Percentiles rank a stretch among this genome's conserved stretches.
Evolutionary conservation across 108 stramenopile genomes (phyloP).

Genomic region (Stephanodiscus triporus): DNA sequence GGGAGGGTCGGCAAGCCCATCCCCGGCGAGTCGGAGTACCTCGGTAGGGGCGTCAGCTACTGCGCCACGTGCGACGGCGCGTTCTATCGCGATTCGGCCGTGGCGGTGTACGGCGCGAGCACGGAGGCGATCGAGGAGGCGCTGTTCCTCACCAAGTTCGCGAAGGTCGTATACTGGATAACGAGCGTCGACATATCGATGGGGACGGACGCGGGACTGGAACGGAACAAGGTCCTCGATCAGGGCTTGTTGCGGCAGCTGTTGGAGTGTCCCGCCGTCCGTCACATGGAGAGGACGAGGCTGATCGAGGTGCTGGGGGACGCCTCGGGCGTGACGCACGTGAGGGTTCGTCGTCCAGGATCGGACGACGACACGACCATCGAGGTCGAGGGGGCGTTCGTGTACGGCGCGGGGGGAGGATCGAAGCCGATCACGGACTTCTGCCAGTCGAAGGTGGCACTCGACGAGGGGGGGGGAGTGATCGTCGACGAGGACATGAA

Average conservation of each 20-base stretch:
- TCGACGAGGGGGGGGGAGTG: constrained; percentile 60
- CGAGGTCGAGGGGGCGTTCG: constrained; percentile 62
- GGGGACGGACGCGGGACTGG: constrained; percentile 12
- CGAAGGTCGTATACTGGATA: constrained; percentile 63
- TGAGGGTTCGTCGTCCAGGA: constrained; percentile 26
- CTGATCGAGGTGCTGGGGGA: constrained; percentile 56
- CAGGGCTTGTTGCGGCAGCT: constrained; percentile 34
- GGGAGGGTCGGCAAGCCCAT: constrained; percentile 26
- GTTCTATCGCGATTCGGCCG: constrained; percentile 39
- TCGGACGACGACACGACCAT: constrained; percentile 31
- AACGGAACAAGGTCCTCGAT: constrained; percentile 40
- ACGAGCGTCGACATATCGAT: constrained; percentile 28
- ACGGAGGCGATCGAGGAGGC: constrained; percentile 78
- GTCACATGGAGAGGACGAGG: constrained; percentile 43
- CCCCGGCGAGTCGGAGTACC: constrained; percentile 32
- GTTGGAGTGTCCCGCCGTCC: constrained; percentile 40
- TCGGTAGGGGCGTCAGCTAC: constrained; percentile 46
- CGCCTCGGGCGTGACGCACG: constrained; percentile 53
- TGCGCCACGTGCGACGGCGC: constrained; percentile 64
- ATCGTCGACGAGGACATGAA: constrained; percentile 61
- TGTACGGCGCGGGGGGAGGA: constrained; percentile 62
- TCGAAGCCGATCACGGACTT: constrained; percentile 74
- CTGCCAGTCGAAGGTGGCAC: constrained; percentile 41
- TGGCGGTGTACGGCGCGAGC: constrained; percentile 64
- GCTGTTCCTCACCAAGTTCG: constrained; percentile 67